phyloP scores from a whole-genome alignment of 768 basidiomycete genomes.

The Chalciporus chontae region DNA sequence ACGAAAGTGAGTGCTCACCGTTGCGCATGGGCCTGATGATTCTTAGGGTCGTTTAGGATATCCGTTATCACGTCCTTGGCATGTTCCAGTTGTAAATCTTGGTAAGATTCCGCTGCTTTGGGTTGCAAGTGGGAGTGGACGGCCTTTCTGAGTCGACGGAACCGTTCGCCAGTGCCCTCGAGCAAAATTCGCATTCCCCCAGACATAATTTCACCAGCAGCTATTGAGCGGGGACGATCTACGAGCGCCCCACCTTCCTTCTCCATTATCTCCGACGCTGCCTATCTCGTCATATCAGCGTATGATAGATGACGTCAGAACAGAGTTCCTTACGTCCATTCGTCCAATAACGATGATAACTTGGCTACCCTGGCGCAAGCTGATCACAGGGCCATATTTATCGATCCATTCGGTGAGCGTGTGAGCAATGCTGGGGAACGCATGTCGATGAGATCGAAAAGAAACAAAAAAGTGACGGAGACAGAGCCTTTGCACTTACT shows the following conservation, averaged over 20 bases:
- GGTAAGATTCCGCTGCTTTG: conserved; percentile 40
- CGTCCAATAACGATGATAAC: conserved; percentile 20
- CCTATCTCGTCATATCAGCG: conserved; percentile 30
- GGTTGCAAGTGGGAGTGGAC: conserved; percentile 52
- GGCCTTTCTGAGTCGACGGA: conserved; percentile 52
- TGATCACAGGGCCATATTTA: conserved; percentile 55
- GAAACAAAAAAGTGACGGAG: not conserved
- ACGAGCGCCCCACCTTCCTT: conserved; percentile 47
- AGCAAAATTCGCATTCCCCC: conserved; percentile 50
- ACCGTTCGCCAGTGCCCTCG: conserved; percentile 48
- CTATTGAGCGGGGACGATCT: conserved; percentile 49
- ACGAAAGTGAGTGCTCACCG: conserved; percentile 34
- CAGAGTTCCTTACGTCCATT: conserved; percentile 12
- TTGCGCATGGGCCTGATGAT: conserved; percentile 42
- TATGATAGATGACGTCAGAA: too few species aligned
- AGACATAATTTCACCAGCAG: conserved; percentile 50
- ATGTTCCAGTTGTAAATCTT: conserved; percentile 39
- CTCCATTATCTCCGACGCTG: conserved; percentile 58
- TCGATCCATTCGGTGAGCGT: conserved; percentile 50
- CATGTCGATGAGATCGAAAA: not conserved
- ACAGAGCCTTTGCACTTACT: conserved; percentile 9
- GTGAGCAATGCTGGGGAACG: conserved; percentile 11
- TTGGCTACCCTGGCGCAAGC: conserved; percentile 43
- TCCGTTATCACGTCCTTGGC: conserved; percentile 23
- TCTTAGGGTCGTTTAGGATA: conserved; percentile 30